A percentile compares a stretch with the other conserved stretches of the same genome.
These are phyloP conservation scores for Huiozyma sinensis DNA, from an alignment of 805 yeast genomes.

Conservation along the genomic window DNA sequence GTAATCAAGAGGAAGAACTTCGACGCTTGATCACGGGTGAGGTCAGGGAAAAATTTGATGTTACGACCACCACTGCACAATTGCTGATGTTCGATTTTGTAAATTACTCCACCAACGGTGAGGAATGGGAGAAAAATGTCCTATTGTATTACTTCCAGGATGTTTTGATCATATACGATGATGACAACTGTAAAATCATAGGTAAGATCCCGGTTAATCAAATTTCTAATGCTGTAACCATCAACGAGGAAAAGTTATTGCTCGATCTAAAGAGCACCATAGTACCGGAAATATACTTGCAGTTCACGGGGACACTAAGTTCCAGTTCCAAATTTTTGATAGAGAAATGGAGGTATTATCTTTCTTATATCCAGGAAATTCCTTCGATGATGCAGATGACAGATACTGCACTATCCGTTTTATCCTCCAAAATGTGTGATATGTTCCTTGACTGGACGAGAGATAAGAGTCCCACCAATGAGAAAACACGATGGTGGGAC, in stretches of 20 bases:
- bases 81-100: constrained; percentile 32
- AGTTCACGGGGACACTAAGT: constrained; percentile 11
- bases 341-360: constrained; percentile 34
- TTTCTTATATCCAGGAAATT: constrained; percentile 6
- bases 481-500: too few relatives aligned
- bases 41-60: neutral
- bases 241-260: constrained; percentile 21
- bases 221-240: constrained; percentile 25
- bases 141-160: constrained; percentile 11
- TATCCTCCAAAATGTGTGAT: constrained; percentile 19
- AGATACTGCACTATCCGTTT: constrained; percentile 36
- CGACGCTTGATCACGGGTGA: neutral
- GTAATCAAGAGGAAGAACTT: too few relatives aligned
- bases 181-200: constrained; percentile 19
- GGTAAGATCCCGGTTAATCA: constrained; percentile 33
- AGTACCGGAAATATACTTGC: constrained; percentile 35
- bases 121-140: constrained; percentile 30
- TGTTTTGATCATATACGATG: constrained; percentile 12
- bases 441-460: constrained; percentile 6
- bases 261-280: constrained; percentile 32
- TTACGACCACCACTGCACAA: neutral
- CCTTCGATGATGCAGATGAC: constrained; percentile 35
- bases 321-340: constrained; percentile 21
- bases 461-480: constrained; percentile 15
- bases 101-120: constrained; percentile 34